phyloP scores from a whole-genome alignment of 2,329 filamentous ascomycete species.

The Colletotrichum shisoi region DNA sequence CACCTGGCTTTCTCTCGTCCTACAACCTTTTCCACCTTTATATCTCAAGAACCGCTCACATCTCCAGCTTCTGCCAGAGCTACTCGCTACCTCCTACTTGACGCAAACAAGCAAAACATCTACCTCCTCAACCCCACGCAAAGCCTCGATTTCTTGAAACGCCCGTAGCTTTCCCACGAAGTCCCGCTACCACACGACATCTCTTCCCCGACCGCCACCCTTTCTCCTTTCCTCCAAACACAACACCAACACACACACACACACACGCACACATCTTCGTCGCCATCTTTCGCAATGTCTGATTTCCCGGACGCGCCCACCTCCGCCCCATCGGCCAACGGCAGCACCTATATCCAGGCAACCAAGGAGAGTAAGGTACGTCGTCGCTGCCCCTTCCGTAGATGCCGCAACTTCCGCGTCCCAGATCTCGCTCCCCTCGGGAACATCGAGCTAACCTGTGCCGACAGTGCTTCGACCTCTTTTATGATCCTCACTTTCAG shows the following conservation, averaged over 20 bases:
- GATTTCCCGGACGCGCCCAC: slow-evolving; percentile 49
- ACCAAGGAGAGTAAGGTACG: slow-evolving; percentile 65
- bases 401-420: slow-evolving; percentile 20
- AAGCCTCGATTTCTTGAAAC: slow-evolving; percentile 35
- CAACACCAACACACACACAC: slow-evolving; percentile 27
- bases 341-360: slow-evolving; percentile 55
- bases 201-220: slow-evolving; percentile 9
- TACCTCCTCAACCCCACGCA: slow-evolving; percentile 12
- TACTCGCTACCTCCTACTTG: slow-evolving; percentile 1
- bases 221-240: slow-evolving; percentile 41
- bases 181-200: slow-evolving; percentile 38
- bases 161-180: slow-evolving; percentile 29
- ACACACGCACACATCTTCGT: slow-evolving; percentile 41
- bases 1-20: slow-evolving; percentile 27
- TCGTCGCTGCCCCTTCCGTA: slow-evolving; percentile 38
- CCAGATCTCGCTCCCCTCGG: slow-evolving; percentile 10
- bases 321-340: slow-evolving; percentile 54
- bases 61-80: not conserved
- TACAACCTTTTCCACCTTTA: slow-evolving; percentile 5
- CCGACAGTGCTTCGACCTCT: slow-evolving; percentile 48
- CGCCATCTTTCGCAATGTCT: slow-evolving; percentile 50
- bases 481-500: slow-evolving; percentile 36
- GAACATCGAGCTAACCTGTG: slow-evolving; percentile 46
- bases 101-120: slow-evolving; percentile 5
- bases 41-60: slow-evolving; percentile 17